phyloP scores from a whole-genome alignment of 805 yeast genomes.

The Tetrapisispora phaffii region DNA sequence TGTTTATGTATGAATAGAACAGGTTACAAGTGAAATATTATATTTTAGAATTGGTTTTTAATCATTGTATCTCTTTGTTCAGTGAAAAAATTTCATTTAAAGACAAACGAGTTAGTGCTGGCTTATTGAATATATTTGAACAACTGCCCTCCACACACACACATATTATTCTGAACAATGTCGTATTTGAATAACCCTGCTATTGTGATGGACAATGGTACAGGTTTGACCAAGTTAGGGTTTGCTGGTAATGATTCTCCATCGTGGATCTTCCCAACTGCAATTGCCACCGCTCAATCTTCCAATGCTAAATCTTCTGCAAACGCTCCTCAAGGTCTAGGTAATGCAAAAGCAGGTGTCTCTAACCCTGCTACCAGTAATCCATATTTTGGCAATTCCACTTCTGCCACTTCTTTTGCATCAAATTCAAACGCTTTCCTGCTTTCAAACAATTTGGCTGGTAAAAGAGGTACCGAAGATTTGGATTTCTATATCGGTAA shows the following conservation, averaged over 20 bases:
- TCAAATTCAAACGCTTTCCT: slow-evolving; percentile 19
- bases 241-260: slow-evolving; percentile 99
- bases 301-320: slow-evolving; percentile 31
- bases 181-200: slow-evolving; percentile 74
- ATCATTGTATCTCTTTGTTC: no score
- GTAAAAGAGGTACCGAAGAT: slow-evolving; percentile 86
- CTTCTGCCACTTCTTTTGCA: slow-evolving; percentile 30
- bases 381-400: slow-evolving; percentile 28
- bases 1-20: no score
- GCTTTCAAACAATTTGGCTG: slow-evolving; percentile 36
- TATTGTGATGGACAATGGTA: slow-evolving; percentile 97
- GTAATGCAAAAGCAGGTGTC: slow-evolving; percentile 32
- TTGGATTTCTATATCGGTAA: slow-evolving; percentile 92
- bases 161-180: slow-evolving; percentile 35
- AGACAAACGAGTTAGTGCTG: no score
- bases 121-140: no score
- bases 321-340: slow-evolving; percentile 28
- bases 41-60: no score
- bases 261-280: slow-evolving; percentile 94
- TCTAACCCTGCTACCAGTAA: slow-evolving; percentile 15
- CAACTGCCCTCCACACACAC: background rate
- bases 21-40: no score
- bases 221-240: slow-evolving; percentile 94
- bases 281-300: slow-evolving; percentile 62
- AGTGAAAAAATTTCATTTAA: no score